Evolutionary conservation across 208 protist genomes (phyloP), one percentile per base, ranked within the genome.

Genomic region (Acanthamoeba sp.): DNA sequence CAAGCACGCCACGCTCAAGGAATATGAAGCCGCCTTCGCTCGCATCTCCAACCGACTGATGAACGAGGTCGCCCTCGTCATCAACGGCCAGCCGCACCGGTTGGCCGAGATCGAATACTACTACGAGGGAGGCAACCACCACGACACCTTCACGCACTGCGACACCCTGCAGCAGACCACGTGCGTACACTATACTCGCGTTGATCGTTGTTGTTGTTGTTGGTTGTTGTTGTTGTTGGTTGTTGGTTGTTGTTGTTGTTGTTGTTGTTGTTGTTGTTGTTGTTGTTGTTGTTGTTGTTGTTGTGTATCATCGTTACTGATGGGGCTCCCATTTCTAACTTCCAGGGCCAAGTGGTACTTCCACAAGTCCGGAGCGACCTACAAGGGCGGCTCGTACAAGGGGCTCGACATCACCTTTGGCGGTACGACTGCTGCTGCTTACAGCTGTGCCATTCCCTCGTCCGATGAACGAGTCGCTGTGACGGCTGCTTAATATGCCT

Each of bases 91-190:
- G 24, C 85, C 85, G 38, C 85, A 91, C 85, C 40, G 78, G 45
- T 59, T 93, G 29, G 89, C 69, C 14, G 89, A 93, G 45, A 52
- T 93, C 40, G 89, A 93, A 66, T 93, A 50, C 69, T 93, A 93
- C 52, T 82, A 84, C 42, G 52, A 93, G 36, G 89, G 89, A 0
- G 66, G 66, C 22, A 93, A 93, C n/a, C 89, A 93, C 22, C 42
- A 84, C 48, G 89, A 93, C 48, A 93, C 69, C 52, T 93, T 93
- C 89, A 93, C 89, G 16, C 89, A 93, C n/a, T 78, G 89, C 64
- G 89, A 93, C 45, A 7, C 16, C 4, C 66, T 76, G 18, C 89
- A 93, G 89, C 89, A 93, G 45, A 93, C 89, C 22, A 59, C 78
- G 78, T 87, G 59, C 78, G 78, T 12, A 18, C 42, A 84, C 73